A percentile compares a stretch with the other conserved stretches of the same genome.
Conservation (phyloP, 2,329 filamentous ascomycete genomes). For the Fusarium keratoplasticum region DNA sequence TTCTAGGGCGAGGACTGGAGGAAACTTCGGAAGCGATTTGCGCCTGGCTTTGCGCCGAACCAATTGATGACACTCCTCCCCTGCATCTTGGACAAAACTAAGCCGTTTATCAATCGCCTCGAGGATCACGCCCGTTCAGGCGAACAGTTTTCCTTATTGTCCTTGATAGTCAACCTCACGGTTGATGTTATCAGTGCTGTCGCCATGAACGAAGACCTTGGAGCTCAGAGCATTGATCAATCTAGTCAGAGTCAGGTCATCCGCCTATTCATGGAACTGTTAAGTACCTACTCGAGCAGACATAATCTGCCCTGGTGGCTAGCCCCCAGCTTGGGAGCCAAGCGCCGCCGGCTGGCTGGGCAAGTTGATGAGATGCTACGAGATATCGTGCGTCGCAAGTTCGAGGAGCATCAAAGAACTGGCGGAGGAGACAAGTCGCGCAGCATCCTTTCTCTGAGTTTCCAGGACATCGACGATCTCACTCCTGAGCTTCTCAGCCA, state of each 20-base stretch:
- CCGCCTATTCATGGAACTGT: neutral
- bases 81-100: neutral
- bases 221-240: neutral
- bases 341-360: neutral
- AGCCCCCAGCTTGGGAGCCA: neutral
- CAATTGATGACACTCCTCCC: neutral
- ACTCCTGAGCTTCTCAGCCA: slow-evolving; percentile 44
- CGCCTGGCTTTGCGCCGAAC: neutral
- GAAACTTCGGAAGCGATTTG: neutral
- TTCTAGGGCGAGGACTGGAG: neutral
- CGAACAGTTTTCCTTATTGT: neutral
- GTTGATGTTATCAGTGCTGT: neutral
- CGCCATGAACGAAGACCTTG: neutral
- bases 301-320: neutral
- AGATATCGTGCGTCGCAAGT: neutral
- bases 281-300: neutral
- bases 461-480: slow-evolving; percentile 45
- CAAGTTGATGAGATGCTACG: neutral
- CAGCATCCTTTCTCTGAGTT: slow-evolving; percentile 48
- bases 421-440: neutral
- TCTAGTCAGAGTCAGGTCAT: neutral
- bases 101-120: neutral
- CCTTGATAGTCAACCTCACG: neutral
- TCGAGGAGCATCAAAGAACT: neutral
- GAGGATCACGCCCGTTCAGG: neutral